phyloP scores from a whole-genome alignment of 2,329 filamentous ascomycete species.

The Xylaria digitata region DNA sequence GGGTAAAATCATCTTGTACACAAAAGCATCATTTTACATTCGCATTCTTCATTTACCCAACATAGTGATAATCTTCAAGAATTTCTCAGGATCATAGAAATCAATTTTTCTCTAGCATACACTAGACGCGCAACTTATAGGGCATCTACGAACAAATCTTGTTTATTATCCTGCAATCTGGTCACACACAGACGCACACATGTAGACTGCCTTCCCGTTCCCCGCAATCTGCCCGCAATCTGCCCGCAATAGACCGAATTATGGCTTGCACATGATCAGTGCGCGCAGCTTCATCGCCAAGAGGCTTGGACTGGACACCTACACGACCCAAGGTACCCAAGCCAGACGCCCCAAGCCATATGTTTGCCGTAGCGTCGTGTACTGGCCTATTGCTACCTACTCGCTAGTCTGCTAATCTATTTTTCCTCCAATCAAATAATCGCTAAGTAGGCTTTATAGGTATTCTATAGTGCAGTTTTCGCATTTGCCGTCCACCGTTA shows the following conservation, averaged over 20 bases:
- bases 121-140: too few relatives aligned
- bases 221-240: slow-evolving; percentile 23
- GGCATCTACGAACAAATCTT: background rate
- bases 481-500: slow-evolving; percentile 26
- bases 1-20: too few relatives aligned
- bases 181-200: background rate
- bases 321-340: background rate
- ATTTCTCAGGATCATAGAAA: background rate
- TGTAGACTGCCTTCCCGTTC: slow-evolving; percentile 25
- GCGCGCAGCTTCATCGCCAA: slow-evolving; percentile 33
- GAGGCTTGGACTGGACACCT: slow-evolving; percentile 17
- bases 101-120: background rate
- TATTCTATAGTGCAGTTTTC: background rate
- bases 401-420: background rate
- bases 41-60: background rate
- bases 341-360: background rate
- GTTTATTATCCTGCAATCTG: slow-evolving; percentile 11
- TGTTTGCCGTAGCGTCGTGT: background rate
- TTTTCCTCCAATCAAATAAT: slow-evolving; percentile 7
- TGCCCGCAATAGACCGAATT: slow-evolving; percentile 27
- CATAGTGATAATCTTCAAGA: background rate
- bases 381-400: background rate
- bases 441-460: background rate
- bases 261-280: slow-evolving; percentile 17
- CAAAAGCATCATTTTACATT: background rate